Evolutionary conservation across 306 rosid genomes (phyloP).

Genomic region (Boehmeria nivea): DNA sequence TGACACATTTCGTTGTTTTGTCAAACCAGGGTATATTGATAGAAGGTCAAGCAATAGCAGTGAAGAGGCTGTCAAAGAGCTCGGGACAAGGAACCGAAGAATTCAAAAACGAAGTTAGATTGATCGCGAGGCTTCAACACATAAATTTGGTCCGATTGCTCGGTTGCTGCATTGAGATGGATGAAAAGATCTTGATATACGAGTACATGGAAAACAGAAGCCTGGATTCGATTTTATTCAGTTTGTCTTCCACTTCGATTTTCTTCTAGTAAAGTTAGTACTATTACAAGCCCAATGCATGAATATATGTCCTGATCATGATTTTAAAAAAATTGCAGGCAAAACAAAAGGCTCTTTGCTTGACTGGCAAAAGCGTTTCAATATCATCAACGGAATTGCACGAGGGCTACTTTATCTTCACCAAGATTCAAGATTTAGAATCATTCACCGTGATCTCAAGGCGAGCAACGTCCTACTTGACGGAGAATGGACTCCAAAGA

Average conservation of each 20-base stretch:
- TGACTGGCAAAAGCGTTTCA: slow-evolving; percentile 51
- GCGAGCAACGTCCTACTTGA: slow-evolving; percentile 70
- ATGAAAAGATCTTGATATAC: slow-evolving; percentile 62
- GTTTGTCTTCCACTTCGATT: slow-evolving; percentile 34
- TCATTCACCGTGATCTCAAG: slow-evolving; percentile 79
- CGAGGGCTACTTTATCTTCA: slow-evolving; percentile 76
- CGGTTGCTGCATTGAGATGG: slow-evolving; percentile 54
- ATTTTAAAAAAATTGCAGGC: slow-evolving; percentile 23
- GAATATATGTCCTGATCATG: neutral
- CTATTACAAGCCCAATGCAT: neutral
- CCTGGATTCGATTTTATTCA: slow-evolving; percentile 55
- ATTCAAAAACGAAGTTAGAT: slow-evolving; percentile 59
- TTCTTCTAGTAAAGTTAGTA: neutral
- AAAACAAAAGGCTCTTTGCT: slow-evolving; percentile 25
- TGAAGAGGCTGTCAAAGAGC: slow-evolving; percentile 56
- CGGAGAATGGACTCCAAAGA: slow-evolving; percentile 55
- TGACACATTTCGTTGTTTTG: slow-evolving; percentile 6
- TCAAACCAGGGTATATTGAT: slow-evolving; percentile 47
- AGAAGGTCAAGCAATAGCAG: slow-evolving; percentile 65
- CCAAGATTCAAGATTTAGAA: slow-evolving; percentile 65
- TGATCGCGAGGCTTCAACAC: slow-evolving; percentile 72
- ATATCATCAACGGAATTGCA: slow-evolving; percentile 61
- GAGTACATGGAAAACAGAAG: slow-evolving; percentile 73
- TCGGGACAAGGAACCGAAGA: slow-evolving; percentile 69
- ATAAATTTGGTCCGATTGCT: slow-evolving; percentile 60